These are phyloP conservation scores for Diutina scorzettiae DNA, from an alignment of 1,139 yeast genomes.

Conservation along the genomic window DNA sequence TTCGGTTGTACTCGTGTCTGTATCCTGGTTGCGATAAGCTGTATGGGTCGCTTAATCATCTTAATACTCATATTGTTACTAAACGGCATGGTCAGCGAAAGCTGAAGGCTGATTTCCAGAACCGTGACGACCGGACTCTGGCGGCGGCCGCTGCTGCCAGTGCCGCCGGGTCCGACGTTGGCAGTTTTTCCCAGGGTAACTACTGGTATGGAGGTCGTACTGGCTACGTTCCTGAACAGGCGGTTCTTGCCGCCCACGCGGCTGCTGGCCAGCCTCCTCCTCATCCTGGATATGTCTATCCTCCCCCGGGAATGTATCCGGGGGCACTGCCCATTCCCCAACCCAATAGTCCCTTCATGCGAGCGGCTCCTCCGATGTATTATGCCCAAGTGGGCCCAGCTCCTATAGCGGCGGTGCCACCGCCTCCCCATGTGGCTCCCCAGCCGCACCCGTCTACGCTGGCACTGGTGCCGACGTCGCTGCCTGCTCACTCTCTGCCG, in stretches of 20 bases:
- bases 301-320: background rate
- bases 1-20: conserved; percentile 52
- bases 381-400: background rate
- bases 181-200: background rate
- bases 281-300: background rate
- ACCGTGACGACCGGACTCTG: background rate
- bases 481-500: background rate
- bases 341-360: background rate
- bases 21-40: conserved; percentile 53
- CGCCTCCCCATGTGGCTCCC: background rate
- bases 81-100: conserved; percentile 65
- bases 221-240: conserved; percentile 1
- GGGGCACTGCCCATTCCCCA: background rate
- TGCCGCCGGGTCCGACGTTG: background rate
- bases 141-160: background rate
- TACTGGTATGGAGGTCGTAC: conserved; percentile 3
- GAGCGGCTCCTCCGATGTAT: background rate
- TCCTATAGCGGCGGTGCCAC: conserved; percentile 1
- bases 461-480: background rate
- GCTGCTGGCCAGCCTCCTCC: conserved; percentile 6
- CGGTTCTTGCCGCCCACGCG: conserved; percentile 3
- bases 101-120: conserved; percentile 53
- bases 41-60: conserved; percentile 67
- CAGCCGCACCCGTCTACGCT: background rate
- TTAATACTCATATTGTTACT: conserved; percentile 64